Evolutionary conservation across 2,329 filamentous ascomycete genomes (phyloP), one percentile per base, ranked within the genome.

Genomic region (Xylaria sp.): DNA sequence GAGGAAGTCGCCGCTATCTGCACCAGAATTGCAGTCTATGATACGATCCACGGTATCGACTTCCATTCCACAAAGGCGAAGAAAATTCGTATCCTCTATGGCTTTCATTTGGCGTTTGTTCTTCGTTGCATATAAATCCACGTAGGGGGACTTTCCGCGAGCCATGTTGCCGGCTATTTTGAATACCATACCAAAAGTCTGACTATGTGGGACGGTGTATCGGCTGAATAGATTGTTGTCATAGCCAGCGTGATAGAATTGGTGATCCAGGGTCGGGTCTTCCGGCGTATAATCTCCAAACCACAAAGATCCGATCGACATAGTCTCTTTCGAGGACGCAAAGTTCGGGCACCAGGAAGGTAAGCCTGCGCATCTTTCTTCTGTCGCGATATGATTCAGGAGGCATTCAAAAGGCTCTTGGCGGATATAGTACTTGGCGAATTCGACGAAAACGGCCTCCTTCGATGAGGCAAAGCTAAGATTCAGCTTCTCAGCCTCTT

Each of bases 81-180:
- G 41, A n/a, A 46, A 46, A 46, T 46, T 46, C 41, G 41, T 46
- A 46, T 46, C 20, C 15, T n/a, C 41, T 46, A 46, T 46, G 41
- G 20, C 7, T 46, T n/a, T 46, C 41, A 46, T 46, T 18, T 46
- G 41, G 7, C 41, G 41, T 46, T 46, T 46, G 41, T 46, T 46
- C 6, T 46, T 46, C 41, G 41, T 18, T n/a, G 41, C 41, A 46
- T 46, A 46, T 46, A 46, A n/a, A n/a, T 46, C 18, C 15, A 46
- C 41, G 41, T 46, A n/a, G 18, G 41, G 41, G 5, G 41, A 18
- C 41, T 46, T 46, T 15, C 41, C 41, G 41, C 41, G 41, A 13
- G 13, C 41, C 41, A 46, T 46, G 41, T 46, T 46, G 15, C 41
- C 18, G 6, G 41, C 18, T n/a, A 46, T 46, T 46, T 46, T 46